Percentiles rank a stretch among this genome's conserved stretches.
Evolutionary conservation across 2,329 filamentous ascomycete species (phyloP).

Genomic region (Phialophora expanda): DNA sequence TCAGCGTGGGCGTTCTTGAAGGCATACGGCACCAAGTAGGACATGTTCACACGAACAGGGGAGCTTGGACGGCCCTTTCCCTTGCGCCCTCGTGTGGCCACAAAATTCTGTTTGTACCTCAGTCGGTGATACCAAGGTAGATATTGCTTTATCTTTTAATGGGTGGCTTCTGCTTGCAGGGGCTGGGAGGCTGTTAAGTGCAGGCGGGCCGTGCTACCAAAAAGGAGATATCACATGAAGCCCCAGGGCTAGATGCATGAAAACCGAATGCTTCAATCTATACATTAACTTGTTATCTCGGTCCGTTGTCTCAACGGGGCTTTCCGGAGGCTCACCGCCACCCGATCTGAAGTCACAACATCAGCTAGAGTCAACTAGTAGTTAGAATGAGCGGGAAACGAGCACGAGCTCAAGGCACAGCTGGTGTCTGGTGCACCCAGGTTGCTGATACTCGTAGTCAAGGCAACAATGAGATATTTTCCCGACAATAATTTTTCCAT

Average conservation of each 20-base stretch:
- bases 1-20: slow-evolving; percentile 20
- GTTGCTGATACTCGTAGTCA: neutral
- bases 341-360: neutral
- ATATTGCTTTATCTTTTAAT: slow-evolving; percentile 13
- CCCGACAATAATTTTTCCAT: neutral
- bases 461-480: slow-evolving; percentile 1
- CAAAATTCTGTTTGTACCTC: slow-evolving; percentile 20
- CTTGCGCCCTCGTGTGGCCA: neutral
- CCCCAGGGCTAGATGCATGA: neutral
- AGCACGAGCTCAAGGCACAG: neutral
- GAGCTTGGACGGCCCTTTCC: neutral
- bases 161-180: neutral
- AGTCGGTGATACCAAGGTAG: slow-evolving; percentile 31
- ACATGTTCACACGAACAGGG: neutral
- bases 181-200: neutral
- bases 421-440: neutral
- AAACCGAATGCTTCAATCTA: neutral
- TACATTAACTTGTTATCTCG: slow-evolving; percentile 3
- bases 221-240: neutral
- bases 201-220: slow-evolving; percentile 5
- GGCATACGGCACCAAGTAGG: neutral
- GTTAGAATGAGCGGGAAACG: neutral
- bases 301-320: neutral
- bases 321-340: slow-evolving; percentile 9
- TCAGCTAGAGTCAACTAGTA: neutral